Evolutionary conservation across 345 rosid genomes (phyloP).

Genomic region (Geranium rotundifolium): DNA sequence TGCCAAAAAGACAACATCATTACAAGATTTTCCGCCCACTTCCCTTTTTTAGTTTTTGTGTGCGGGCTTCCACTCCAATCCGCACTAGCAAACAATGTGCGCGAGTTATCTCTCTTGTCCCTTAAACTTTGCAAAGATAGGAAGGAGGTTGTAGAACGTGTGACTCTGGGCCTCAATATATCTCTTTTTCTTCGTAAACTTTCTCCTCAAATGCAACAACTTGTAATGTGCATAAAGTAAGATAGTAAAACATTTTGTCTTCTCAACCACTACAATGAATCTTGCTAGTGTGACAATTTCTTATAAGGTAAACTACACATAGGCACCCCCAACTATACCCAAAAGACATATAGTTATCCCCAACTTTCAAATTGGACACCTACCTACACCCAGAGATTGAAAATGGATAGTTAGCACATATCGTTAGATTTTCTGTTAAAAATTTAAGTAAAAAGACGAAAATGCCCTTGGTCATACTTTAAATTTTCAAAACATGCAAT

Average conservation of each 20-base stretch:
- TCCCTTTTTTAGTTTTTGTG: background rate
- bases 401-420: no score
- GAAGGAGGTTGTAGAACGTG: no score
- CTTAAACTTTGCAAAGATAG: conserved; percentile 1
- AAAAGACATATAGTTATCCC: no score
- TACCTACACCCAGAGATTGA: no score
- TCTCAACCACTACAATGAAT: conserved; percentile 1
- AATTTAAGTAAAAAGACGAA: no score
- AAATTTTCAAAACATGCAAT: no score
- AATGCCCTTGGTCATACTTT: no score
- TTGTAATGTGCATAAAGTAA: conserved; percentile 1
- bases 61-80: background rate
- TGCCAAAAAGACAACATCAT: background rate
- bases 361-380: no score
- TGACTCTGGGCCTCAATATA: background rate
- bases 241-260: background rate
- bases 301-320: no score
- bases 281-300: no score
- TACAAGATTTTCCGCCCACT: background rate
- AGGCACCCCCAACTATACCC: no score
- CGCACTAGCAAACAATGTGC: background rate
- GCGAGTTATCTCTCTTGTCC: background rate
- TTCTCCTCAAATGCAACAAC: background rate
- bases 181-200: conserved; percentile 2
- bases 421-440: no score